Conservation (phyloP, 148 eudicot species). For the Nyssa sinensis region DNA sequence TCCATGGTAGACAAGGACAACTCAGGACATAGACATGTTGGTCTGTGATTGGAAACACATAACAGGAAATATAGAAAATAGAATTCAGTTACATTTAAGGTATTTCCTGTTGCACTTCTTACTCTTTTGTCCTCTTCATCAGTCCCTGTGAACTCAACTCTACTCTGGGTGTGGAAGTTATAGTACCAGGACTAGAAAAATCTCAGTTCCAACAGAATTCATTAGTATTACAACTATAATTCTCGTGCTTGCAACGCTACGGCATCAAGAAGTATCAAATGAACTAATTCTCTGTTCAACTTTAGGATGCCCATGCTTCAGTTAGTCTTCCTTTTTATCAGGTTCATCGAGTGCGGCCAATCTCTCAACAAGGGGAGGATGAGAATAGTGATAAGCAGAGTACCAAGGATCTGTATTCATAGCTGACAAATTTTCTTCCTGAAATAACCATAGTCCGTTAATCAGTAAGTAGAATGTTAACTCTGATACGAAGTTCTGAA, state of each 20-base stretch:
- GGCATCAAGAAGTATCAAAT: not conserved
- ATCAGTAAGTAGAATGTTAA: no score
- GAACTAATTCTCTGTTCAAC: not conserved
- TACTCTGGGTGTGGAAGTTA: slow-evolving; percentile 5
- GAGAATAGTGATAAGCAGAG: slow-evolving; percentile 93
- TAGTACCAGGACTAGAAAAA: not conserved
- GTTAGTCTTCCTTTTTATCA: slow-evolving; percentile 69
- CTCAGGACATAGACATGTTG: no score
- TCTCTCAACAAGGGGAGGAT: slow-evolving; percentile 95
- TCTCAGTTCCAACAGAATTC: slow-evolving; percentile 4
- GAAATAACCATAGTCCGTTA: slow-evolving; percentile 20
- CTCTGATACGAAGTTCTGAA: no score
- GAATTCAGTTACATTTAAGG: not conserved
- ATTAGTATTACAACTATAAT: not conserved
- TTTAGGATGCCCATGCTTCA: not conserved
- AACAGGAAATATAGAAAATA: not conserved
- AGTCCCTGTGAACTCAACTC: not conserved
- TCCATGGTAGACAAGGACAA: no score
- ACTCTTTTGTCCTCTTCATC: not conserved
- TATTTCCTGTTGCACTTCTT: not conserved
- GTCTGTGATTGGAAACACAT: no score
- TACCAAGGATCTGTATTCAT: slow-evolving; percentile 99
- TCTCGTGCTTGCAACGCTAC: slow-evolving; percentile 1
- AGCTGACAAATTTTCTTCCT: slow-evolving; percentile 94
- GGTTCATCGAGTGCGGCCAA: slow-evolving; percentile 70